Evolutionary conservation across 148 eudicot genomes (phyloP), one percentile per base, ranked within the genome.

Genomic region (Heliosperma pusillum): DNA sequence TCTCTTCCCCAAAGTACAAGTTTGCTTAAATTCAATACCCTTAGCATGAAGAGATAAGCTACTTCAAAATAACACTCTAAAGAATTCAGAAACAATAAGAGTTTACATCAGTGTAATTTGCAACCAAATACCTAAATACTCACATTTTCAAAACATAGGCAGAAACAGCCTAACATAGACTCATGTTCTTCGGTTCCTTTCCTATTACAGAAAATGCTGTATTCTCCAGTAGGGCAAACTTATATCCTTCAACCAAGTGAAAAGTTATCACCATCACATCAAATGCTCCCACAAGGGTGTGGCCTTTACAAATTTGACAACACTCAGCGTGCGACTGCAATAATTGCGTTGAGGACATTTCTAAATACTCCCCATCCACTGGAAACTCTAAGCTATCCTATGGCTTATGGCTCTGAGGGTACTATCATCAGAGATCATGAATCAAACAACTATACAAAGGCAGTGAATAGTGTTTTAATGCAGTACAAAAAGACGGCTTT

Each of bases 391-490:
- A 90, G 90, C 27, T 33, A 33, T 66, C 96, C 87, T 13, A 78
- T 72, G 36, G 97, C 97, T 52, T 93, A 90, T 63, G 93, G 93
- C 19, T 84, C 93, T 1, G 90, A 93, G 56, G 97, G 97, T 21
- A 83, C 90, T 4, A 93, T 90, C 68, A 66, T 81, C 26, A 83
- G 96, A 84, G 97, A 93, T 80, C 97, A 93, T 66, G 93, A 93
- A 71, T 93, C 96, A 3, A 86, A 84, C 81, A 93, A 90, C 84
- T 93, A 93, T 70, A 76, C 87, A 2, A 93, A 87, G 84, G 96
- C 97, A 10, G 76, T 89, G 36, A 87, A 86, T 27, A 83, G 80
- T 40, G 85, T 90, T 25, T 73, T 89, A 73, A 84, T 82, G 79
- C 89, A 86, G 50, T 76, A 84, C 56, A 84, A 80, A 5, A 82